Base-by-base conservation (phyloP, 2,329 filamentous ascomycete genomes). In the Pseudogymnoascus sp. region DNA sequence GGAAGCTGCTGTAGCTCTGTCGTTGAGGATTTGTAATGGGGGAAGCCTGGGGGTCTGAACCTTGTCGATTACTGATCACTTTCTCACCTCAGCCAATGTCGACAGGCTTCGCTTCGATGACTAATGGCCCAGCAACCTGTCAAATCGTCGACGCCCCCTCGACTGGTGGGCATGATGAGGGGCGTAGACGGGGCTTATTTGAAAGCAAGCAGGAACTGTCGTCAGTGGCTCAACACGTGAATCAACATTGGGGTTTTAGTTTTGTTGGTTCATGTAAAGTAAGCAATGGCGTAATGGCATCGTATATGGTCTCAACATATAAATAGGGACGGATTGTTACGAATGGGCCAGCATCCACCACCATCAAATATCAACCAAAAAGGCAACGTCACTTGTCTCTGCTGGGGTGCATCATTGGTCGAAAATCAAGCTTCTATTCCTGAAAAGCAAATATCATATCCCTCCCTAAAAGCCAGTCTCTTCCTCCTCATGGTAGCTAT, bases 361-460 rank as follows among this genome's bases (percentile, higher is more conserved):
- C 23, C 45, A 52, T 8, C 14, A n/a, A n/a, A 45, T 6, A 25
- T 45, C 40, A 23, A 41, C 18, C 40, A 21, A 18, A 21, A 21
- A 11, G 16, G 18, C 2, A 12, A 21, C 40, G 16, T 21, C 9
- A 43, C 18, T 43, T 21, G 18, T 43, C 40, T 43, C 40, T 21
- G 16, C 40, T 12, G 16, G n/a, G 12, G 25, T 5, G 49, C 2
- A 33, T 55, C 49, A 55, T 55, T 11, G 16, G 49, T 33, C 25
- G 49, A 33, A 55, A 33, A 55, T 55, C 49, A 55, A 55, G 49
- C n/a, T 33, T 55, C 49, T 55, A 55, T 55, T 55, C 49, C 49
- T 55, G 49, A 55, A 55, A 55, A 55, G 49, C 49, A 55, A 55
- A 33, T 55, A 33, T 55, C 49, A 55, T 55, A 55, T 55, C 49